Base-by-base conservation (phyloP, 148 eudicot genomes). In the Gaultheria prostrata region DNA sequence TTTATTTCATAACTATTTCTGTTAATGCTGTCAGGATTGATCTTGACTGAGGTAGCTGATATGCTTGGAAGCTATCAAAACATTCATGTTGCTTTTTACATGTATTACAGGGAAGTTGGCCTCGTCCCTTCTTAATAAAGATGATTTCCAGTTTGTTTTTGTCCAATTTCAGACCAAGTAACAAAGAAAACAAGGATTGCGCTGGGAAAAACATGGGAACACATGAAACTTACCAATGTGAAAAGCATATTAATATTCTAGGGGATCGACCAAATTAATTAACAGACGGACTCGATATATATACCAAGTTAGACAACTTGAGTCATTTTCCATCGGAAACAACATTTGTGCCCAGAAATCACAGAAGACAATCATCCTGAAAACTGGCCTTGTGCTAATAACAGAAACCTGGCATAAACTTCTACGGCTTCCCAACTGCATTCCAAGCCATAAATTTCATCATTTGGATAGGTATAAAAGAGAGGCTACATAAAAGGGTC, bases 61-160 rank as follows among this genome's bases (percentile, higher is more conserved):
- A n/a, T n/a, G n/a, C n/a, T n/a, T n/a, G n/a, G n/a, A n/a, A n/a
- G n/a, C n/a, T n/a, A n/a, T n/a, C n/a, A n/a, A n/a, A n/a, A n/a
- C n/a, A n/a, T n/a, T n/a, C n/a, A n/a, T n/a, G n/a, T n/a, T n/a
- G n/a, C n/a, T n/a, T n/a, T n/a, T n/a, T n/a, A n/a, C n/a, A n/a
- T 80, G 57, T 80, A 67, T 49, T 33, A 67, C 57, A 50, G 17
- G 24, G 57, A 80, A 75, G 33, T 61, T 61, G 26, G 17, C 13
- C 45, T 67, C 57, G 48, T 67, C 43, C 75, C 74, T 70, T 81
- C 6, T 49, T 5, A 67, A 81, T 67, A 48, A 81, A 80, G 75
- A 67, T 28, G 57, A 67, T 81, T 81, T 30, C 61, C 8, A 20
- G 26, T 17, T 80, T 28, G 45, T 24, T 48, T 7, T 46, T 17